phyloP scores from a whole-genome alignment of 2,329 filamentous ascomycete genomes.

The Aspergillus niger region DNA sequence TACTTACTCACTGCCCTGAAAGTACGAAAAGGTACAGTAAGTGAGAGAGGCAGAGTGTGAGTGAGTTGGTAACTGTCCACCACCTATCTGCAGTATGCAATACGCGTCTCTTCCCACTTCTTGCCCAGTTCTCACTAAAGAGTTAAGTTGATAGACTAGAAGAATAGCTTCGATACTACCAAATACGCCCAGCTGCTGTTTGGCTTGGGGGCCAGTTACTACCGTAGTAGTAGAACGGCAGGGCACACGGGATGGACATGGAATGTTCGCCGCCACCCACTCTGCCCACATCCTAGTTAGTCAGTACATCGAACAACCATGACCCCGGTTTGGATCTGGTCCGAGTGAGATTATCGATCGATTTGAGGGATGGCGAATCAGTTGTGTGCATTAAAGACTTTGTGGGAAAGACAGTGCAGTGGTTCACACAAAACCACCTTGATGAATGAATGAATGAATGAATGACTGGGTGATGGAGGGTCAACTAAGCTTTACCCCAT shows the following conservation, averaged over 20 bases:
- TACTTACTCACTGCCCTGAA: background rate
- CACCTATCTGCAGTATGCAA: too few species aligned
- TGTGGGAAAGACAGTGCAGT: background rate
- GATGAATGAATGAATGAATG: too few species aligned
- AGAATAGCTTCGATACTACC: background rate
- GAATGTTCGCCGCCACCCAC: background rate
- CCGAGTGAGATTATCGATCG: background rate
- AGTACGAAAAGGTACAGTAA: background rate
- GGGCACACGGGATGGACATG: background rate
- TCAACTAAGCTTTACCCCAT: background rate
- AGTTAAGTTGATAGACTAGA: too few species aligned
- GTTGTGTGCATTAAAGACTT: background rate
- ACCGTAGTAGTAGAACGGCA: background rate
- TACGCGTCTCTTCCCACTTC: background rate
- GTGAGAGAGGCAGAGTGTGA: background rate
- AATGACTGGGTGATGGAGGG: background rate
- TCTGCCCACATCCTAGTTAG: too few species aligned
- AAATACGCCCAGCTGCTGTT: background rate
- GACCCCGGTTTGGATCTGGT: background rate
- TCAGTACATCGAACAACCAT: background rate
- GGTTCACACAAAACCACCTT: too few species aligned
- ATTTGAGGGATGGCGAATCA: background rate
- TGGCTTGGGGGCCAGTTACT: conserved; percentile 1
- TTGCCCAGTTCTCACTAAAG: too few species aligned
- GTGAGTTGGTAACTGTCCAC: too few species aligned